These are phyloP conservation scores for Phytophthora cajani DNA, from an alignment of 352 stramenopile genomes.

Conservation along the genomic window DNA sequence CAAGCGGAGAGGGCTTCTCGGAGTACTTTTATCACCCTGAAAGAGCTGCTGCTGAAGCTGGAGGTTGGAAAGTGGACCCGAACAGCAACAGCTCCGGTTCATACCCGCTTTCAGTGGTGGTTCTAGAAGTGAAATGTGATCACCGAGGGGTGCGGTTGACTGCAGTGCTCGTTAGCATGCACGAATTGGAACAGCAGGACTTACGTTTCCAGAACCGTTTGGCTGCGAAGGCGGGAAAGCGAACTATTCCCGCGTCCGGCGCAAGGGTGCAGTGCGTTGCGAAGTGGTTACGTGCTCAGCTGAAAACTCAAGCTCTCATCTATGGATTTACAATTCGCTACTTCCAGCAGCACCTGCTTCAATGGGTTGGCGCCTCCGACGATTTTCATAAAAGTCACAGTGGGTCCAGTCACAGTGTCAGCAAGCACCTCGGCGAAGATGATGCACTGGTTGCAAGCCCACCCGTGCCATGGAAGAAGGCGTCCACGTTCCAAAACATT, in stretches of 20 bases:
- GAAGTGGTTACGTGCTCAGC: constrained; percentile 51
- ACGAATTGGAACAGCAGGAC: constrained; percentile 70
- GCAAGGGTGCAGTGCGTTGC: constrained; percentile 55
- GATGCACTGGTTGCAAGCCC: constrained; percentile 26
- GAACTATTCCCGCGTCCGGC: constrained; percentile 31
- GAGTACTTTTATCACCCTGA: constrained; percentile 75
- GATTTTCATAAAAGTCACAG: constrained; percentile 37
- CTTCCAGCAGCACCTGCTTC: constrained; percentile 72
- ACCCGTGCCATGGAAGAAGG: constrained; percentile 41
- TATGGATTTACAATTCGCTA: constrained; percentile 82
- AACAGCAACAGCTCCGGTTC: constrained; percentile 9
- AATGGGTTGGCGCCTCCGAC: constrained; percentile 52
- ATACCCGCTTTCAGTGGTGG: constrained; percentile 42
- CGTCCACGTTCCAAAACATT: constrained; percentile 73
- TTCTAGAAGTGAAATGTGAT: constrained; percentile 81
- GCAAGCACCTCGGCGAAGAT: constrained; percentile 29
- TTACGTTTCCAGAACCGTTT: constrained; percentile 60
- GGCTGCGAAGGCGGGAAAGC: constrained; percentile 20
- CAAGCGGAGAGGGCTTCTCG: constrained; percentile 59
- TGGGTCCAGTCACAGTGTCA: constrained; percentile 13
- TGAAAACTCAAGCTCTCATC: constrained; percentile 69
- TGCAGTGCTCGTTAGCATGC: constrained; percentile 67
- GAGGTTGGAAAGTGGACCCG: constrained; percentile 21
- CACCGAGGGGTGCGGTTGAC: constrained; percentile 68
- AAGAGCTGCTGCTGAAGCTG: constrained; percentile 40